Conservation (phyloP, 352 stramenopile genomes). For the Phytopythium ostracodes region DNA sequence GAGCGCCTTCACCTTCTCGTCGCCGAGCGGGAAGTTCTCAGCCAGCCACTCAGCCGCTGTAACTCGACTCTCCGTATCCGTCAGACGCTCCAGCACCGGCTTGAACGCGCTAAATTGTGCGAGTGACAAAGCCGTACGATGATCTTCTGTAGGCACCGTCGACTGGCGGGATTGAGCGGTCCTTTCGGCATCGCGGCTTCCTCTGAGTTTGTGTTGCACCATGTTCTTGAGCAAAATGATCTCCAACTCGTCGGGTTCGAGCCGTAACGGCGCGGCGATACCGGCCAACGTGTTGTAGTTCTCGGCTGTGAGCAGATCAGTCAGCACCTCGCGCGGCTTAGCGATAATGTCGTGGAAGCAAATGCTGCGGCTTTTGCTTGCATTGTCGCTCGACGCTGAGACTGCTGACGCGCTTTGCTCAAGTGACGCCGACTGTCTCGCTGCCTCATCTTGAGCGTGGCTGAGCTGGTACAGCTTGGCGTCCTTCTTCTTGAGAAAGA, state of each 20-base stretch:
- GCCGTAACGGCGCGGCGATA: conserved; percentile 41
- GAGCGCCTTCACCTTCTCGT: conserved; percentile 41
- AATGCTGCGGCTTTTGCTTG: background rate
- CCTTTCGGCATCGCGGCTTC: background rate
- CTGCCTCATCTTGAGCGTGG: background rate
- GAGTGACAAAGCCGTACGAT: background rate
- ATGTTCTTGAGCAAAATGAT: conserved; percentile 77
- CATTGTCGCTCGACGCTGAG: background rate
- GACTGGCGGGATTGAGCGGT: background rate
- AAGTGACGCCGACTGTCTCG: conserved; percentile 16
- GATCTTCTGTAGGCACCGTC: background rate
- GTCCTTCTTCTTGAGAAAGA: conserved; percentile 8
- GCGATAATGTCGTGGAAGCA: conserved; percentile 63
- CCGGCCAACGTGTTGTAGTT: conserved; percentile 51
- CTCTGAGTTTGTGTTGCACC: conserved; percentile 16
- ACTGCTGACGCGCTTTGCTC: background rate
- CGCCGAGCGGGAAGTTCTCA: conserved; percentile 32
- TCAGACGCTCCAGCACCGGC: conserved; percentile 25
- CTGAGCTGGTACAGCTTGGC: background rate
- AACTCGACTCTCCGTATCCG: conserved; percentile 34
- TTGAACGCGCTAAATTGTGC: conserved; percentile 27
- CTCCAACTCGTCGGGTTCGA: conserved; percentile 66
- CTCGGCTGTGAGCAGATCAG: conserved; percentile 32
- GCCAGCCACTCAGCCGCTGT: conserved; percentile 51
- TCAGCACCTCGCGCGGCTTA: conserved; percentile 53